Base-by-base conservation (phyloP, 2,329 filamentous ascomycete genomes). In the Mycosphaerella arachidis region DNA sequence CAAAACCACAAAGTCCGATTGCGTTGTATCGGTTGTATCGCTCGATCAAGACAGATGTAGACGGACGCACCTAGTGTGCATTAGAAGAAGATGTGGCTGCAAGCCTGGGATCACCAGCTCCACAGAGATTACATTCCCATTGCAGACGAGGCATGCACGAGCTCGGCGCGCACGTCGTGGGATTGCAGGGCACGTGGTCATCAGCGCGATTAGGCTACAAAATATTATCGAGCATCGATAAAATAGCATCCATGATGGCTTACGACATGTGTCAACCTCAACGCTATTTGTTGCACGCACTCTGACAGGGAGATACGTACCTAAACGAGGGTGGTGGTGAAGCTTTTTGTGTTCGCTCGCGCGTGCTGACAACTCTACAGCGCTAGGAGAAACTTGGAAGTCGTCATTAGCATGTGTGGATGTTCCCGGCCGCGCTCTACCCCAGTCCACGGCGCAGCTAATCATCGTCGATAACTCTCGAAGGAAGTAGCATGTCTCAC, bases 381-480 rank as follows among this genome's bases (percentile, higher is more conserved):
- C 43, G 61, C 61, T 61, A 63, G 63, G 40, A 50, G 24, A 55
- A 62, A 67, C 61, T 66, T 66, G 67, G 57, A 62, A 67, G 63
- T 66, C 67, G 67, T 69, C 66, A 69, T 69, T 67, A 65, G 61
- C 61, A 59, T 48, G 35, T 46, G 45, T 58, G 51, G 57, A 12
- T 60, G 57, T 55, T 63, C 57, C 57, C 60, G 59, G 56, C 55
- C 48, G 51, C 45, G 16, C 20, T n/a, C 55, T 63, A 65, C 64
- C 64, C 64, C 64, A 65, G 62, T 54, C 56, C 40, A 57, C 46
- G 48, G 53, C 51, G 29, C 45, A 57, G 61, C 55, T 48, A 55
- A 35, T 52, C 64, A 68, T 68, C 63, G 65, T 64, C 63, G 66
- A 67, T 65, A 64, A 45, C n/a, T 45, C 51, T 59, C 55, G 55